Base-by-base conservation (phyloP, 805 yeast genomes). In the Middelhovenomyces tepae region DNA sequence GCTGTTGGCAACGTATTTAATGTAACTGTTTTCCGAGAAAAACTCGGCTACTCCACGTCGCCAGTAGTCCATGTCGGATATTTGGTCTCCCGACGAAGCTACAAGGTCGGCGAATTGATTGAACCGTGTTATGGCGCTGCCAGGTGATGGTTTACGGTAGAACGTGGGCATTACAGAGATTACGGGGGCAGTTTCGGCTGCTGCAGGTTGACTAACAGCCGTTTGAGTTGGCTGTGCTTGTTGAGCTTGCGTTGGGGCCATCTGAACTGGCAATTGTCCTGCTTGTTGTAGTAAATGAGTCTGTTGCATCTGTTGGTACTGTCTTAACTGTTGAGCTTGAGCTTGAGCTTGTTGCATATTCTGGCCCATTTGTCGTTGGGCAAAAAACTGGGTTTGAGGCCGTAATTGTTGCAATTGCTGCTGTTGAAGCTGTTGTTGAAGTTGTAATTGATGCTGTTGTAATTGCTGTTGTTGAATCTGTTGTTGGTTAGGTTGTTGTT, bases 1-100 rank as follows among this genome's bases (percentile, higher is more conserved):
- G 17, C 11, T 26, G 8, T 62, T 64, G 28, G 62, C 57, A 24
- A 73, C 60, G 38, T 73, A 62, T 10, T 71, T 56, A 21, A 74
- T 45, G 5, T 62, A 53, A 1, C 77, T 76, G 28, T 54, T 52
- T 7, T 72, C 76, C 25, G 71, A 58, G 48, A 75, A 78, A 40
- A 64, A 67, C 26, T 73, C 78, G 4, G 54, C 53, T 7, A 68
- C 59, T 11, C 71, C 55, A 35, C 56, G 58, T 37, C 64, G 57
- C 77, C 81, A 72, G 47, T 66, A 72, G 3, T 59, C 56, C 21
- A 71, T 48, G 36, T 63, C 65, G 11, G 28, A 30, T 60, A 62
- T 1, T 17, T 62, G 65, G 7, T 65, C 71, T 5, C 64, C 57
- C 3, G 65, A 55, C 7, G 57, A 56, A 34, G 71, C 59, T 13